Evolutionary conservation across 306 rosid genomes (phyloP).

Genomic region (Notholithocarpus densiflorus): DNA sequence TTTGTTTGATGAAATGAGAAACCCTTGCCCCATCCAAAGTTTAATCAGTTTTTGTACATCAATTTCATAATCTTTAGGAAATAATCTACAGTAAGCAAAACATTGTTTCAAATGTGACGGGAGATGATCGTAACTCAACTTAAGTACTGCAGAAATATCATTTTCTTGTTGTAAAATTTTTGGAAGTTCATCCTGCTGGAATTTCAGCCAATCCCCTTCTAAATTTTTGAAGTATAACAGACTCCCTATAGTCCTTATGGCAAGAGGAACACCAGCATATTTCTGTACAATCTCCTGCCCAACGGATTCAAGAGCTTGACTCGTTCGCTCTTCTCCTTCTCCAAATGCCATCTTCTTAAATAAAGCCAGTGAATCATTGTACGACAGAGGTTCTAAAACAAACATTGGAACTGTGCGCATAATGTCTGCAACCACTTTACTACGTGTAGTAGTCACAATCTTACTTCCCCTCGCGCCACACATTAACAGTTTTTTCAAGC

Average conservation of each 20-base stretch:
- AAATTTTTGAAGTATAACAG: slow-evolving; percentile 25
- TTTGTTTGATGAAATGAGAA: too few species aligned
- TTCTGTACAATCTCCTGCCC: slow-evolving; percentile 34
- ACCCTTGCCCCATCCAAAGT: not conserved
- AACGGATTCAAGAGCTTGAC: not conserved
- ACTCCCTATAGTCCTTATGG: slow-evolving; percentile 34
- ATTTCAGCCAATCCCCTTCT: slow-evolving; percentile 33
- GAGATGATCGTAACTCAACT: slow-evolving; percentile 25
- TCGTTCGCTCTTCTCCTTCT: slow-evolving; percentile 8
- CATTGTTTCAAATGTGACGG: slow-evolving; percentile 37
- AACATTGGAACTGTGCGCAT: not conserved
- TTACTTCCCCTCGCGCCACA: slow-evolving; percentile 33
- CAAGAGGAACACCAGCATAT: slow-evolving; percentile 21
- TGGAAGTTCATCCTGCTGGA: slow-evolving; percentile 32
- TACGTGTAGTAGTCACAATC: slow-evolving; percentile 34
- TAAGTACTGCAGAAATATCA: slow-evolving; percentile 29
- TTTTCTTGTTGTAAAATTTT: slow-evolving; percentile 21
- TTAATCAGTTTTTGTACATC: slow-evolving; percentile 20
- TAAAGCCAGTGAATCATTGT: slow-evolving; percentile 9
- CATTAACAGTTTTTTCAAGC: slow-evolving; percentile 14
- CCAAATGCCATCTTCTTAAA: slow-evolving; percentile 30
- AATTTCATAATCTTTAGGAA: slow-evolving; percentile 35
- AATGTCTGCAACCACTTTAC: slow-evolving; percentile 12
- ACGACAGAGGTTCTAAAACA: slow-evolving; percentile 17
- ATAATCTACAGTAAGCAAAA: slow-evolving; percentile 38